These are phyloP conservation scores for Tulasnella sp. DNA, from an alignment of 768 basidiomycete species.

Conservation along the genomic window DNA sequence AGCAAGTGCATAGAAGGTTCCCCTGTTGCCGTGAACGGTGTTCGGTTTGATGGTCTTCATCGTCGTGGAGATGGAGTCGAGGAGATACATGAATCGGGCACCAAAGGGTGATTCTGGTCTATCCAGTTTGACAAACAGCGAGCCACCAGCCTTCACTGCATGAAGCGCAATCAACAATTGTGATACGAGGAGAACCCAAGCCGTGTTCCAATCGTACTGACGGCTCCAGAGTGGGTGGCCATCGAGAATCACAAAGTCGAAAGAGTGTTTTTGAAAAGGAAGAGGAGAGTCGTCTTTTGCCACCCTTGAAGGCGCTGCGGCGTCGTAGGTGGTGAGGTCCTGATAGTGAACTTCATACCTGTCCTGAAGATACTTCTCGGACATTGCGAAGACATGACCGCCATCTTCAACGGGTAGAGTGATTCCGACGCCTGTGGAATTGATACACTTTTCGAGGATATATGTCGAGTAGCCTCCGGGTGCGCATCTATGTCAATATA, in stretches of 20 bases:
- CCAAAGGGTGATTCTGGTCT: neutral
- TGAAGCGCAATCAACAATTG: neutral
- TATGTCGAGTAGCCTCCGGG: neutral
- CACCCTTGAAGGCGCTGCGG: too few relatives aligned
- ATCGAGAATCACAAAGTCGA: neutral
- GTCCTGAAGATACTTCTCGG: neutral
- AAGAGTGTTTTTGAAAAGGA: neutral
- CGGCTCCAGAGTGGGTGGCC: neutral
- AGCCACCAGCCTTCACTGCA: neutral
- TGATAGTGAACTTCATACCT: neutral
- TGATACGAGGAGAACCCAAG: neutral
- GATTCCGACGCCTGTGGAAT: neutral
- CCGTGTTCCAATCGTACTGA: neutral
- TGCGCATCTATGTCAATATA: neutral
- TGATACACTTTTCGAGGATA: neutral
- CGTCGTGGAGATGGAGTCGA: neutral
- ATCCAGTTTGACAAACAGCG: neutral
- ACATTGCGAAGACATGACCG: neutral
- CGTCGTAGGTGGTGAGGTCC: neutral
- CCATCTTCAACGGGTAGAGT: neutral
- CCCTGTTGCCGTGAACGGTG: constrained; percentile 1
- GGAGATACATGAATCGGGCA: neutral
- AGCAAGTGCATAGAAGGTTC: neutral
- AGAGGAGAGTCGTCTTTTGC: neutral
- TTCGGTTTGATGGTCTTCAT: neutral